Evolutionary conservation across 208 protist species (phyloP).

Genomic region (Endotrypanum monterogeii): DNA sequence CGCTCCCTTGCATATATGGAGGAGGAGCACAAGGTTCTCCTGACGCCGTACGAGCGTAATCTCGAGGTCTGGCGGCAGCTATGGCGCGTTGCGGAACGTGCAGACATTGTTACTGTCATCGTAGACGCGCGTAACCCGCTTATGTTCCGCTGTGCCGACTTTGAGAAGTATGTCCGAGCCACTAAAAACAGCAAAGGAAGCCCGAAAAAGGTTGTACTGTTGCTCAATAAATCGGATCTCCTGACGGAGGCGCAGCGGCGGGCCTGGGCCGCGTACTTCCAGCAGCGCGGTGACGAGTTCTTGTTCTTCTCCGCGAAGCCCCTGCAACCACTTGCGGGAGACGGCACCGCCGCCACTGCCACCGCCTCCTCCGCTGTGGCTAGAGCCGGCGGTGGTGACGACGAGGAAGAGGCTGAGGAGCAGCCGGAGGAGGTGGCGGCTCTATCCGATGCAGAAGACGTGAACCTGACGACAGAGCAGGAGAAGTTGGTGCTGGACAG

Average conservation of each 20-base stretch:
- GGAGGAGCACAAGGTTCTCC: conserved; percentile 90
- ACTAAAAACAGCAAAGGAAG: conserved; percentile 49
- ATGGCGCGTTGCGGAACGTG: conserved; percentile 98
- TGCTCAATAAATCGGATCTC: conserved; percentile 99
- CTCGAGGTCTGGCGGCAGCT: conserved; percentile 99
- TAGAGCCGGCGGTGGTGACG: conserved; percentile 3
- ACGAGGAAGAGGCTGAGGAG: conserved; percentile 19
- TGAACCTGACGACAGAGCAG: conserved; percentile 38
- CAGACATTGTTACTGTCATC: conserved; percentile 95
- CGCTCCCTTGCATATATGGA: conserved; percentile 89
- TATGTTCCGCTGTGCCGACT: conserved; percentile 92
- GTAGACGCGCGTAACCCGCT: conserved; percentile 98
- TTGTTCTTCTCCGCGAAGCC: conserved; percentile 94
- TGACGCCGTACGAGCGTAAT: conserved; percentile 99
- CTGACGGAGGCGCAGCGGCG: conserved; percentile 93
- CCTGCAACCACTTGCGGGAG: conserved; percentile 24
- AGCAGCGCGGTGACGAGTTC: conserved; percentile 69
- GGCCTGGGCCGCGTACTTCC: conserved; percentile 95
- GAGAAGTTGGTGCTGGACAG: conserved; percentile 38
- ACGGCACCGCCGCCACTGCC: conserved; percentile 5
- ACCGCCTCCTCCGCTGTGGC: conserved; percentile 20
- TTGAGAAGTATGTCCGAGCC: conserved; percentile 85
- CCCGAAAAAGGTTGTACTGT: conserved; percentile 90
- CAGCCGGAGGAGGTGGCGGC: not conserved
- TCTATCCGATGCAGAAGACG: conserved; percentile 27